Conservation (phyloP, 2,329 filamentous ascomycete species). For the Phaeosphaeriaceae sp. region DNA sequence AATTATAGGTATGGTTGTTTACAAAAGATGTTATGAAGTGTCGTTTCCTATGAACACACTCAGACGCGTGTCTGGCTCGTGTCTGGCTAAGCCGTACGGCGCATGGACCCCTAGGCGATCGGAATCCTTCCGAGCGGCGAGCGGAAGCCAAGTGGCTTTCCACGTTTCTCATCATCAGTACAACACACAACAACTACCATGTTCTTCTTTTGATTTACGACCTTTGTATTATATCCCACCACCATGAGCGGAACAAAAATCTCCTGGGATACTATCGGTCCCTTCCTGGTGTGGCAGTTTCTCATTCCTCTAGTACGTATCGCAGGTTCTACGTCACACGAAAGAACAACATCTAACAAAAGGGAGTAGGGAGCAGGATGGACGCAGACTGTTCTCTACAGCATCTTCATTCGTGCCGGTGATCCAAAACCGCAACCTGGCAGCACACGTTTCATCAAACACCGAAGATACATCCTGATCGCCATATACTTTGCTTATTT, state of each 20-base stretch:
- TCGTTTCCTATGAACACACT: too few relatives aligned
- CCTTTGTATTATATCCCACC: background rate
- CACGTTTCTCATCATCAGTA: too few relatives aligned
- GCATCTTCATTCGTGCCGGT: conserved; percentile 86
- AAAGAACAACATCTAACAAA: conserved; percentile 18
- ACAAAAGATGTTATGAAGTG: background rate
- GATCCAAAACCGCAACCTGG: conserved; percentile 75
- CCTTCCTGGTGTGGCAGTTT: conserved; percentile 46
- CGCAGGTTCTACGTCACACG: background rate
- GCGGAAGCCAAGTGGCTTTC: background rate
- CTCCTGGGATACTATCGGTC: conserved; percentile 39
- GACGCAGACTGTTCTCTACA: conserved; percentile 82
- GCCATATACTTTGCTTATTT: conserved; percentile 84
- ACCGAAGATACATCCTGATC: conserved; percentile 84
- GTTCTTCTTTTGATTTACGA: background rate
- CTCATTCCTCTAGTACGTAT: conserved; percentile 38
- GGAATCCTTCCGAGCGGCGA: conserved; percentile 3
- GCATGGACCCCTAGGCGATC: background rate
- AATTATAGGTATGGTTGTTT: background rate
- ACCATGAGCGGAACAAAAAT: conserved; percentile 32
- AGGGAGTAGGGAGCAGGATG: conserved; percentile 39
- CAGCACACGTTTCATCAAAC: conserved; percentile 69
- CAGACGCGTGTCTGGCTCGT: too few relatives aligned
- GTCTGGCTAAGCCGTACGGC: background rate
- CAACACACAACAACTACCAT: too few relatives aligned